Evolutionary conservation across 371 early-diverging fungal genomes (phyloP).

Genomic region (Apophysomyces ossiformis): DNA sequence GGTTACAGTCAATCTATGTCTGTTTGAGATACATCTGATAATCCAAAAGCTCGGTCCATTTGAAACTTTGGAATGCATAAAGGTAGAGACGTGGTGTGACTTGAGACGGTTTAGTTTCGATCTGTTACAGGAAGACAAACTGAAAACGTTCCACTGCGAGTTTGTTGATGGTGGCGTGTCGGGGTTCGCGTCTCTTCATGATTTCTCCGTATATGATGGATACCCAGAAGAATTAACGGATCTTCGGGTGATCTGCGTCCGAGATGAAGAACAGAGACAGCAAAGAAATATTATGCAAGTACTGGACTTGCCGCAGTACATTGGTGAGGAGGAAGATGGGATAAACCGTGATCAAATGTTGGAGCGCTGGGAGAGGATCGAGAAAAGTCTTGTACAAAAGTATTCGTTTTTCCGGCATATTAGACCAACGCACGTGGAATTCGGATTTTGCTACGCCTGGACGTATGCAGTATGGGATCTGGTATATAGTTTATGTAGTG

Average conservation of each 20-base stretch:
- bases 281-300: not conserved
- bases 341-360: not conserved
- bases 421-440: not conserved
- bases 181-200: not conserved
- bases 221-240: not conserved
- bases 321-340: slow-evolving; percentile 3
- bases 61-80: not conserved
- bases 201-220: not conserved
- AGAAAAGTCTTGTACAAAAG: not conserved
- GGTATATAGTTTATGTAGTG: not conserved
- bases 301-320: not conserved
- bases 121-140: not conserved
- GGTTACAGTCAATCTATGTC: slow-evolving; percentile 4
- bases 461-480: slow-evolving; percentile 11
- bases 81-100: slow-evolving; percentile 3
- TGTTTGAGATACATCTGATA: slow-evolving; percentile 2
- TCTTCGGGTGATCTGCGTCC: not conserved
- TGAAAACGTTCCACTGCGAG: not conserved
- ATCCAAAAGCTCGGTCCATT: not conserved
- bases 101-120: not conserved
- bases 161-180: not conserved
- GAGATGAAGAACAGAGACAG: not conserved
- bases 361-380: not conserved
- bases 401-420: not conserved
- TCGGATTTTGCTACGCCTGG: slow-evolving; percentile 19